Evolutionary conservation across 176 grass and related monocot genomes (phyloP).

Genomic region (Eragrostis nindensis): DNA sequence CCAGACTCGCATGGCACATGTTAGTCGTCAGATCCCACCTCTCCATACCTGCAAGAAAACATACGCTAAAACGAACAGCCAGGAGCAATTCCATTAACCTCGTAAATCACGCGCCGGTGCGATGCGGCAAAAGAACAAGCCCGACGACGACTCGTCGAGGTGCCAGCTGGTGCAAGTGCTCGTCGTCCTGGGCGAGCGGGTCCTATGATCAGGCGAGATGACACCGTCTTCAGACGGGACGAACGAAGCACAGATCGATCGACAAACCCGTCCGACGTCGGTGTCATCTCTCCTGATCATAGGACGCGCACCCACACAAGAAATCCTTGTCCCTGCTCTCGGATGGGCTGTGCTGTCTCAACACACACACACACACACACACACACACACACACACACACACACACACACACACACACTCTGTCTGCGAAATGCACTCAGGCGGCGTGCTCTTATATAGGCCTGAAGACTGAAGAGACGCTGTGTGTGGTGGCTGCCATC

Average conservation of each 20-base stretch:
- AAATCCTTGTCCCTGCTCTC: neutral
- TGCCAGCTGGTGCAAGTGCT: neutral
- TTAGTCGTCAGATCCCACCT: neutral
- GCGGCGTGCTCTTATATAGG: slow-evolving; percentile 15
- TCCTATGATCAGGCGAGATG: slow-evolving; percentile 56
- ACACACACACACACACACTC: neutral
- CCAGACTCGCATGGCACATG: neutral
- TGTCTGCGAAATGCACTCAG: neutral
- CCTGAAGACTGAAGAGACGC: neutral
- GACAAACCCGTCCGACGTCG: neutral
- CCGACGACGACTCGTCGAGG: neutral
- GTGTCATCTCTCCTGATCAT: slow-evolving; percentile 82
- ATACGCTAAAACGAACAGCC: neutral
- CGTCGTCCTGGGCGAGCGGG: slow-evolving; percentile 2
- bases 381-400: too few species aligned
- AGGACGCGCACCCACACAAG: slow-evolving; percentile 38
- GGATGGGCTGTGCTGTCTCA: neutral
- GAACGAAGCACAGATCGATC: neutral
- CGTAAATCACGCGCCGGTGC: neutral
- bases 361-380: too few species aligned
- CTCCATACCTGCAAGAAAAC: neutral
- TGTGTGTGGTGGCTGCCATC: neutral
- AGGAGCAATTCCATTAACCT: neutral
- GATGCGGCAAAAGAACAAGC: neutral
- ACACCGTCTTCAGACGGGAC: slow-evolving; percentile 42